phyloP scores from a whole-genome alignment of 2,329 filamentous ascomycete species.

The Alternaria sp. region DNA sequence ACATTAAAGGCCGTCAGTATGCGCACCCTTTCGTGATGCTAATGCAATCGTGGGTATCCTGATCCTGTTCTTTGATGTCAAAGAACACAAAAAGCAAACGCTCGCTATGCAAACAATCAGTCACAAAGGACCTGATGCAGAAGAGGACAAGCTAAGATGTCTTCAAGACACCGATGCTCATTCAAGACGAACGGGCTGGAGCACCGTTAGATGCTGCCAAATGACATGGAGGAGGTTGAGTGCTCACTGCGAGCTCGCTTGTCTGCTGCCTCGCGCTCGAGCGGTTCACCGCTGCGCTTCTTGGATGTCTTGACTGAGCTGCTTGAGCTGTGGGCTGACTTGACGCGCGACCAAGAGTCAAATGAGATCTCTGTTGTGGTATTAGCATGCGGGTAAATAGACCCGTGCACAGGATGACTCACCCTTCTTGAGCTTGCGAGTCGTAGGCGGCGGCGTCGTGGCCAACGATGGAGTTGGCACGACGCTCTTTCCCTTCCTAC shows the following conservation, averaged over 20 bases:
- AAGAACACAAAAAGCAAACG: constrained; percentile 16
- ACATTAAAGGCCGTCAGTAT: constrained; percentile 8
- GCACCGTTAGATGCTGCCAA: constrained; percentile 38
- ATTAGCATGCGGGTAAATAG: constrained; percentile 7
- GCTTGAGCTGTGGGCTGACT: constrained; percentile 54
- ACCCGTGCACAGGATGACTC: constrained; percentile 31
- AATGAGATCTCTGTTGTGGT: constrained; percentile 55
- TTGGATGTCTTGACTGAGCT: constrained; percentile 48
- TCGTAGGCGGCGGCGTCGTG: constrained; percentile 64
- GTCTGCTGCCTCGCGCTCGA: constrained; percentile 36
- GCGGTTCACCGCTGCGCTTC: constrained; percentile 45
- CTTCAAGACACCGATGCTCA: background rate
- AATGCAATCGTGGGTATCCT: constrained; percentile 27
- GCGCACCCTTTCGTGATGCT: constrained; percentile 5
- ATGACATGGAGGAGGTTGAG: constrained; percentile 34
- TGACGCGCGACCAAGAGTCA: constrained; percentile 73
- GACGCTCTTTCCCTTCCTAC: constrained; percentile 55
- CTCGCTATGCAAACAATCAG: constrained; percentile 28
- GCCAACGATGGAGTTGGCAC: constrained; percentile 58
- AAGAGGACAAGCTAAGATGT: constrained; percentile 1
- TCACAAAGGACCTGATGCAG: constrained; percentile 6
- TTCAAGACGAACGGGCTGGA: constrained; percentile 27
- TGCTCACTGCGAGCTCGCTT: constrained; percentile 47
- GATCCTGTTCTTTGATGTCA: constrained; percentile 8
- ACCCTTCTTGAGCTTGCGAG: constrained; percentile 68